A percentile compares a stretch with the other conserved stretches of the same genome.
These are phyloP conservation scores for Fusarium sambucinum DNA, from an alignment of 2,329 filamentous ascomycete species.

Conservation along the genomic window DNA sequence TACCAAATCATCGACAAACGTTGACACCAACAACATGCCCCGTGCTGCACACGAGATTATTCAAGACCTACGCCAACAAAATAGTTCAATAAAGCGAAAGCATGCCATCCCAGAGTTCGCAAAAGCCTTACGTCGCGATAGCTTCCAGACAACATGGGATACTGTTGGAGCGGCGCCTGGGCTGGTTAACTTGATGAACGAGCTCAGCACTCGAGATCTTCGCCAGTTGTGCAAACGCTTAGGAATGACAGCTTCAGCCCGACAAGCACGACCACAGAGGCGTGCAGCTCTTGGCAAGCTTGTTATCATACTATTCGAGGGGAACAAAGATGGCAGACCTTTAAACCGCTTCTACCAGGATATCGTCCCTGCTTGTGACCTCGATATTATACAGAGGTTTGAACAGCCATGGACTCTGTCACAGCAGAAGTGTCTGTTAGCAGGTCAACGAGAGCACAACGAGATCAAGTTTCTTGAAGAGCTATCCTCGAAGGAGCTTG, in stretches of 20 bases:
- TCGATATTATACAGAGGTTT: conserved; percentile 36
- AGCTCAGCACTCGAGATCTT: conserved; percentile 46
- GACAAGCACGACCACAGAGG: conserved; percentile 37
- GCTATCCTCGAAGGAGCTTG: conserved; percentile 30
- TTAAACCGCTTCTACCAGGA: conserved; percentile 41
- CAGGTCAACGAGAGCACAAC: conserved; percentile 32
- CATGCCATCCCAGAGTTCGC: conserved; percentile 35
- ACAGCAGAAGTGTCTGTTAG: conserved; percentile 31
- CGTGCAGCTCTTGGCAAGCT: conserved; percentile 41
- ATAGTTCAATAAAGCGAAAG: conserved; percentile 34
- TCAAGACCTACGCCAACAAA: conserved; percentile 26
- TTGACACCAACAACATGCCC: not conserved
- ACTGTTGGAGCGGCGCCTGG: conserved; percentile 42
- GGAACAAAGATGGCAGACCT: conserved; percentile 34
- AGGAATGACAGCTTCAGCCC: conserved; percentile 40
- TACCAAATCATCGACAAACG: not conserved
- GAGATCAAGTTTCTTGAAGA: conserved; percentile 33
- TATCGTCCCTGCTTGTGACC: conserved; percentile 43
- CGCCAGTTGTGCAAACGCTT: conserved; percentile 34
- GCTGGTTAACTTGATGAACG: conserved; percentile 40
- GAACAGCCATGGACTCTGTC: conserved; percentile 31
- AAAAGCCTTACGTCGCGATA: conserved; percentile 41
- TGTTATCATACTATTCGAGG: conserved; percentile 30
- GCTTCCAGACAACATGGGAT: conserved; percentile 42
- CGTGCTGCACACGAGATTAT: conserved; percentile 12